phyloP scores from a whole-genome alignment of 768 basidiomycete genomes.

The Trametes cinnabarina region DNA sequence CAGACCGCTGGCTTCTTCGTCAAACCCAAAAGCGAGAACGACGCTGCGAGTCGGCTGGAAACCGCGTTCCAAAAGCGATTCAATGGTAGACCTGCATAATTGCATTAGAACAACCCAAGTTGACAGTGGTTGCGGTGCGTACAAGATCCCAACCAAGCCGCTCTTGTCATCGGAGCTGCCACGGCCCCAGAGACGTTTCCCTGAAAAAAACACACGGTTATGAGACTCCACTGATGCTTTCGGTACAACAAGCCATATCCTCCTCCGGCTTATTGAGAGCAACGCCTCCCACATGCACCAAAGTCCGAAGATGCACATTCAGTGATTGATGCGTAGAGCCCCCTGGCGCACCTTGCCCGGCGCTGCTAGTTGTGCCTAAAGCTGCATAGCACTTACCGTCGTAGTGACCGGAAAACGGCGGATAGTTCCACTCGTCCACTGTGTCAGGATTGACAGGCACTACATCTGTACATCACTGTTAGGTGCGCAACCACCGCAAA shows the following conservation, averaged over 20 bases:
- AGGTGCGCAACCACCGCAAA: not conserved
- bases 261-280: no score
- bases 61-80: constrained; percentile 43
- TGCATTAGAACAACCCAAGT: not conserved
- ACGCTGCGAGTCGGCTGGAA: constrained; percentile 46
- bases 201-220: constrained; percentile 8
- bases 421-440: constrained; percentile 44
- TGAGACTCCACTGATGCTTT: no score
- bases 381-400: constrained; percentile 28
- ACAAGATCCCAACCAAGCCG: constrained; percentile 34
- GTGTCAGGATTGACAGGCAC: constrained; percentile 50
- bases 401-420: constrained; percentile 49
- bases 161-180: constrained; percentile 37
- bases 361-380: not conserved
- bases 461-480: constrained; percentile 35
- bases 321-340: no score
- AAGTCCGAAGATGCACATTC: no score
- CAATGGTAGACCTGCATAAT: constrained; percentile 38
- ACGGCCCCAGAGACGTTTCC: constrained; percentile 34
- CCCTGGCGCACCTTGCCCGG: no score
- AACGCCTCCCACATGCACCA: no score
- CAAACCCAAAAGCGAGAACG: constrained; percentile 46
- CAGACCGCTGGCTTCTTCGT: constrained; percentile 44
- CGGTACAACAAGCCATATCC: no score
- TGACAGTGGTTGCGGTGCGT: constrained; percentile 1